phyloP scores from a whole-genome alignment of 1,139 yeast species.

The Diutina ranongensis region DNA sequence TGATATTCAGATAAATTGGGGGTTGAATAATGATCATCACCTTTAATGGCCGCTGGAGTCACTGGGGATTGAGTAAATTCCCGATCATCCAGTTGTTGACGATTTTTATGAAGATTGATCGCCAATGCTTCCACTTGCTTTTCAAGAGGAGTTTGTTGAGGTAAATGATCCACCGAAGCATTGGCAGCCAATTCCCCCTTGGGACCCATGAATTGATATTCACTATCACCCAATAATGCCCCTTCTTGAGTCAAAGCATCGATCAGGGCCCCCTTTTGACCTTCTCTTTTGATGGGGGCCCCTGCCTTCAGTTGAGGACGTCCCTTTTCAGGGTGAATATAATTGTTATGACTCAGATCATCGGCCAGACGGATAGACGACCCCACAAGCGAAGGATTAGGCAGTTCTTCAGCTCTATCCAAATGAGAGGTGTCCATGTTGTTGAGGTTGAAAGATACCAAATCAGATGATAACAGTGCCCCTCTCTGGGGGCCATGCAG shows the following conservation, averaged over 20 bases:
- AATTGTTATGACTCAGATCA: conserved; percentile 34
- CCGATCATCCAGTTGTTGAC: not conserved
- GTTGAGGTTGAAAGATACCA: not conserved
- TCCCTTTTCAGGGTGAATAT: conserved; percentile 37
- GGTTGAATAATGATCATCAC: conserved; percentile 25
- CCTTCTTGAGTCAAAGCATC: conserved; percentile 51
- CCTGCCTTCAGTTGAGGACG: conserved; percentile 13
- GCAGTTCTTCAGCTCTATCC: not conserved
- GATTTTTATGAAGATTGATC: not conserved
- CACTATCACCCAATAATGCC: conserved; percentile 47
- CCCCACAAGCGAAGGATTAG: conserved; percentile 42
- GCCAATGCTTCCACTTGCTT: conserved; percentile 1
- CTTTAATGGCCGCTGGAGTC: not conserved
- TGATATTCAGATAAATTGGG: conserved; percentile 39
- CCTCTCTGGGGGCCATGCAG: not conserved
- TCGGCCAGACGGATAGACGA: conserved; percentile 42
- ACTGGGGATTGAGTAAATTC: not conserved
- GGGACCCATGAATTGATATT: conserved; percentile 38
- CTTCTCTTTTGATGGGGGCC: conserved; percentile 11
- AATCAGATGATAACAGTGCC: not conserved
- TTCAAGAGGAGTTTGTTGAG: not conserved
- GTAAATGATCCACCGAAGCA: not conserved
- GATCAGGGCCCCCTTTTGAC: conserved; percentile 29
- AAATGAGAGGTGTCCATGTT: not conserved
- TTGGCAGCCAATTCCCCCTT: conserved; percentile 31